Base-by-base conservation (phyloP, 2,329 filamentous ascomycete genomes). In the Penicillium sclerotiorum region DNA sequence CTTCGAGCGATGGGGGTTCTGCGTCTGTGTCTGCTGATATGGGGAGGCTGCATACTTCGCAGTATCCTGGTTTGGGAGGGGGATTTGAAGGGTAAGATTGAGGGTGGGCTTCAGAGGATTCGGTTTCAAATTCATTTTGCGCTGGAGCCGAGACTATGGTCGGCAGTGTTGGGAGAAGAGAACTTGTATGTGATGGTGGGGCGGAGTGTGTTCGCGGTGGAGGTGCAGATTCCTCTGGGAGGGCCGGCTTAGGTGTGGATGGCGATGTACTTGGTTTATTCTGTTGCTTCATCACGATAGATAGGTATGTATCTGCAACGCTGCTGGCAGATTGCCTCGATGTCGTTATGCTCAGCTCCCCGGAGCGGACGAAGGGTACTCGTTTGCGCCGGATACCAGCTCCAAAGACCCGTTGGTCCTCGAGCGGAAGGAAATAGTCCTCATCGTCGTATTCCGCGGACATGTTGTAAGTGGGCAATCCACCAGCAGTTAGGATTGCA, bases 301-400 rank as follows among this genome's bases (percentile, higher is more conserved):
- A 75, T 18, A 78, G 70, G 49, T 79, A 79, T 52, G 53, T 68
- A 30, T 75, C 65, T 21, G 68, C 73, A 41, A 74, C 64, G 37
- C 58, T 70, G 8, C 56, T 44, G 13, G 61, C 62, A 25, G 57
- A 44, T 21, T 62, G 52, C 12, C 57, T 38, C n/a, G 60, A 40
- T 32, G 59, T 37, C 56, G 79, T 61, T 18, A 65, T 59, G 46
- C 58, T 60, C 36, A 62, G 47, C 51, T 68, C 57, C 49, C 73
- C 71, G 17, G 81, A 77, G 17, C 79, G 74, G 12, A 87, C 80
- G 63, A 87, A 87, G 5, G 76, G 73, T 36, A 87, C 78, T 45
- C 73, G 75, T 69, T 82, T 84, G 58, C 81, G 76, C 63, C 81
- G 82, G 45, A 87, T 77, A n/a, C 84, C 83, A 11, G 82, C 80